phyloP scores from a whole-genome alignment of 805 yeast genomes.

The Saturnispora halmiae region DNA sequence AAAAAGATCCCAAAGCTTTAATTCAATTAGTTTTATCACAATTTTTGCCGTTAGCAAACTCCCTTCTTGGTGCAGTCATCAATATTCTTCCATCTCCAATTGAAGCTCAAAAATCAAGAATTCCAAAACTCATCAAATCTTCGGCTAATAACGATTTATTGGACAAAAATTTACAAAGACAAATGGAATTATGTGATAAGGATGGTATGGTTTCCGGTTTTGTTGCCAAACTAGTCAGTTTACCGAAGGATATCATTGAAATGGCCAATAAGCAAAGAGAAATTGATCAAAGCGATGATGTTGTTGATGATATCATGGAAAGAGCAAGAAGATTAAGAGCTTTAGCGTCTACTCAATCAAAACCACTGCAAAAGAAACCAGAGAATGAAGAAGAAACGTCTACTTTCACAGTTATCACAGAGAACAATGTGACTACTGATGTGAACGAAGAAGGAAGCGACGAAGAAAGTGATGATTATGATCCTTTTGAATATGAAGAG shows the following conservation, averaged over 20 bases:
- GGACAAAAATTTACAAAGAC: slow-evolving; percentile 38
- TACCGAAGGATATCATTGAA: slow-evolving; percentile 65
- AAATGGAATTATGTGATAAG: slow-evolving; percentile 63
- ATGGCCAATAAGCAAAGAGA: slow-evolving; percentile 30
- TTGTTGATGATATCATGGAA: slow-evolving; percentile 50
- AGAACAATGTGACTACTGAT: slow-evolving; percentile 31
- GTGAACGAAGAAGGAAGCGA: slow-evolving; percentile 12
- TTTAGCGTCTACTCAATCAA: slow-evolving; percentile 6
- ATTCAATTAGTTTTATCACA: slow-evolving; percentile 69
- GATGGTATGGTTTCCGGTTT: slow-evolving; percentile 62
- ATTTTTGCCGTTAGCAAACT: slow-evolving; percentile 89
- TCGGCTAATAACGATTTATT: slow-evolving; percentile 44
- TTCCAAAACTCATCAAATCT: slow-evolving; percentile 55
- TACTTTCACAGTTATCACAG: slow-evolving; percentile 18
- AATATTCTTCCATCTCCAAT: slow-evolving; percentile 80
- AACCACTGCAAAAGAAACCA: slow-evolving; percentile 31
- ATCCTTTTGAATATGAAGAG: slow-evolving; percentile 11
- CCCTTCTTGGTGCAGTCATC: slow-evolving; percentile 74
- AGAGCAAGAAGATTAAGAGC: slow-evolving; percentile 34
- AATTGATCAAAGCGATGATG: slow-evolving; percentile 4
- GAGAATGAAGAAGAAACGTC: slow-evolving; percentile 19
- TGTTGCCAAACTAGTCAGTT: slow-evolving; percentile 81
- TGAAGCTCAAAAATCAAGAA: slow-evolving; percentile 62
- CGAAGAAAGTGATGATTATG: slow-evolving; percentile 15
- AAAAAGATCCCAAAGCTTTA: slow-evolving; percentile 57